Conservation (phyloP, 768 basidiomycete genomes). For the Lentinula lateritia region DNA sequence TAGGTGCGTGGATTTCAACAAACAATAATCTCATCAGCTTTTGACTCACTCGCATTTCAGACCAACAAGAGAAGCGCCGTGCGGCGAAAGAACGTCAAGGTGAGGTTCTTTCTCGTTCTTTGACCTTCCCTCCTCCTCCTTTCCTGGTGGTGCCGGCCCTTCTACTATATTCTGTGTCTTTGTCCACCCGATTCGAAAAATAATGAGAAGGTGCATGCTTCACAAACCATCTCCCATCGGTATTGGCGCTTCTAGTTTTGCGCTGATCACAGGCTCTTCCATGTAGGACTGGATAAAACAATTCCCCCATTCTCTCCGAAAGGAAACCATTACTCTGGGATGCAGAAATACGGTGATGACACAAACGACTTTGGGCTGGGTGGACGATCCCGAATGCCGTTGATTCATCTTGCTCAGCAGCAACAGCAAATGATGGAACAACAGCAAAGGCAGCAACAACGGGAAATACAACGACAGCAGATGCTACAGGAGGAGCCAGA, state of each 20-base stretch:
- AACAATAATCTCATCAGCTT: slow-evolving; percentile 2
- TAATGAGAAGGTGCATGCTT: slow-evolving; percentile 56
- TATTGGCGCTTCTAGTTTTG: slow-evolving; percentile 4
- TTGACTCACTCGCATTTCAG: slow-evolving; percentile 29
- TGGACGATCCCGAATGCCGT: slow-evolving; percentile 45
- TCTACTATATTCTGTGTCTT: slow-evolving; percentile 7
- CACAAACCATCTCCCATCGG: slow-evolving; percentile 14
- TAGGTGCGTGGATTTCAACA: slow-evolving; percentile 38
- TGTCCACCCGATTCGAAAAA: neutral
- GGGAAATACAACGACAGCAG: slow-evolving; percentile 16
- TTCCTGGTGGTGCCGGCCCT: slow-evolving; percentile 22
- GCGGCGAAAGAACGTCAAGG: slow-evolving; percentile 77
- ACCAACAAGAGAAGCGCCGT: slow-evolving; percentile 61
- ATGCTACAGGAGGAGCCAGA: slow-evolving; percentile 8
- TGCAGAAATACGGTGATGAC: slow-evolving; percentile 1
- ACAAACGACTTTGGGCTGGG: slow-evolving; percentile 5
- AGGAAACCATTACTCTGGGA: neutral
- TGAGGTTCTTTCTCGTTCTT: slow-evolving; percentile 44
- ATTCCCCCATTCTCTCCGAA: neutral
- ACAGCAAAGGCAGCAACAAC: slow-evolving; percentile 16
- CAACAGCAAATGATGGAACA: slow-evolving; percentile 26
- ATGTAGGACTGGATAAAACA: neutral
- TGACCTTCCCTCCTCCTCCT: slow-evolving; percentile 19
- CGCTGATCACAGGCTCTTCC: slow-evolving; percentile 7
- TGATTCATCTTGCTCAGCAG: slow-evolving; percentile 59